phyloP scores from a whole-genome alignment of 179 eudicot genomes.

The Gypsophila paniculata region DNA sequence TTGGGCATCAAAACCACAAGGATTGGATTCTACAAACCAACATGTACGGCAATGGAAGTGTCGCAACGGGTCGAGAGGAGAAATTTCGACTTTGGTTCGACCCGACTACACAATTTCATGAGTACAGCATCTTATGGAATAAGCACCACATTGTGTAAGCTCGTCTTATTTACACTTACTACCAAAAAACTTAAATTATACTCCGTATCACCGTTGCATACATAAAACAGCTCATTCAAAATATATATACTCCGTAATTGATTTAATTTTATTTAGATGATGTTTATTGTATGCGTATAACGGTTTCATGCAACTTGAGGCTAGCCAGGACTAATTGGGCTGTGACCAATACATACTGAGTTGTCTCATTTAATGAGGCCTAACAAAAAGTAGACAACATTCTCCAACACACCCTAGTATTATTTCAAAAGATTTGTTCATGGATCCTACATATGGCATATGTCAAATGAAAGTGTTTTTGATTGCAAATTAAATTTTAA shows the following conservation, averaged over 20 bases:
- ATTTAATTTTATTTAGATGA: too few species aligned
- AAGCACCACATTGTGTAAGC: slow-evolving; percentile 82
- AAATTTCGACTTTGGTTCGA: slow-evolving; percentile 87
- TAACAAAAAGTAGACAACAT: slow-evolving; percentile 7
- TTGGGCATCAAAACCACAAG: slow-evolving; percentile 71
- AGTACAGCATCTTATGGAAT: slow-evolving; percentile 86
- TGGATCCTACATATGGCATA: slow-evolving; percentile 11
- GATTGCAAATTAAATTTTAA: not conserved
- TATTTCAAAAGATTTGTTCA: too few species aligned
- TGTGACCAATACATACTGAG: not conserved
- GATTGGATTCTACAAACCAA: slow-evolving; percentile 86
- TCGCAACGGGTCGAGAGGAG: slow-evolving; percentile 74
- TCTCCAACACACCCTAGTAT: slow-evolving; percentile 6
- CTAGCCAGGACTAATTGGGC: not conserved
- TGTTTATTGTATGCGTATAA: too few species aligned
- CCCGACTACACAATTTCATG: slow-evolving; percentile 64
- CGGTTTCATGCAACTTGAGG: not conserved
- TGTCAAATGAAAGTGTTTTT: not conserved
- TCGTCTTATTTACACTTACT: not conserved
- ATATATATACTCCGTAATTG: too few species aligned
- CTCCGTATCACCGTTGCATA: too few species aligned
- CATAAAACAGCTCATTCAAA: too few species aligned
- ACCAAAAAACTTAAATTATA: not conserved
- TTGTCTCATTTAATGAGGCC: slow-evolving; percentile 14
- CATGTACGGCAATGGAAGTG: slow-evolving; percentile 90